Base-by-base conservation (phyloP, 805 yeast species). In the Jamesozyma piceae region DNA sequence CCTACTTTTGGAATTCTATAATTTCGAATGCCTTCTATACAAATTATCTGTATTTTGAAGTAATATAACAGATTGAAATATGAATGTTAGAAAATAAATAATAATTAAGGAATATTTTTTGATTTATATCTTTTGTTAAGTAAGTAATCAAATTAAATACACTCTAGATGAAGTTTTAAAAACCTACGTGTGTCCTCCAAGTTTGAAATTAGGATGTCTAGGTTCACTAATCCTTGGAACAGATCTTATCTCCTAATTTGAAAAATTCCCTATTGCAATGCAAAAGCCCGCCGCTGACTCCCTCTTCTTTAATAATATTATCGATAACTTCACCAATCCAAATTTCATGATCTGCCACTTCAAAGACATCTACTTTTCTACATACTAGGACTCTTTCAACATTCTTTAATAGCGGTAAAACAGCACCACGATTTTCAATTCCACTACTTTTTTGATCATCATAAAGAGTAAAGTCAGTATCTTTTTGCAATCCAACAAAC, bases 311-410 rank as follows among this genome's bases (percentile, higher is more conserved):
- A 0, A 53, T 54, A 11, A 73, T 49, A 2, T 82, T 74, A 33
- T 82, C 82, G 30, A 68, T 64, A 4, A 90, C 94, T 46, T 75
- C 72, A 3, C 86, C 95, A 4, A 88, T 77, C 92, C 96, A 86
- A 3, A 90, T 77, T 57, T 89, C 95, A 63, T 90, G 97, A 55
- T 83, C 87, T 46, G 83, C 88, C 1, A 87, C 80, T 10, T 59
- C 58, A 39, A 82, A 70, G 3, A 72, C 74, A 21, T 69, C 64
- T 36, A 61, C 65, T 41, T 73, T 74, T 42, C 73, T 67, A 57
- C 92, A 84, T 17, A 84, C 72, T 47, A 84, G 63, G 1, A 78
- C 74, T 37, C 77, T 64, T 48, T 80, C 88, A 28, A 78, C 71
- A 20, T 73, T 68, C 19, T 65, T 66, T 44, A 84, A 53, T 0